phyloP scores from a whole-genome alignment of 179 eudicot species.

The Spergularia azorica region DNA sequence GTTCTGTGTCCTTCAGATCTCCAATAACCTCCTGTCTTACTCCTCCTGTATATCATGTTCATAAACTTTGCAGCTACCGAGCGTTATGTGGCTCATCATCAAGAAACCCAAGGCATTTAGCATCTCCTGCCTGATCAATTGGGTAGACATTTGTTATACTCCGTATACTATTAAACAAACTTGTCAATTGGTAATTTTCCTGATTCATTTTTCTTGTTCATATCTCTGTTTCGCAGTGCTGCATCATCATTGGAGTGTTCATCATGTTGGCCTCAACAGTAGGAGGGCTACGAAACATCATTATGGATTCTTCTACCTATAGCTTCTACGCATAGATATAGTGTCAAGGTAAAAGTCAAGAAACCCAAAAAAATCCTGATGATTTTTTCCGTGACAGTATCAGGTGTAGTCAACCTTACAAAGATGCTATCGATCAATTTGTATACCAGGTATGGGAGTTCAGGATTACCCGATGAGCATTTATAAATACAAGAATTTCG shows the following conservation, averaged over 20 bases:
- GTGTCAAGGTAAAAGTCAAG: not conserved
- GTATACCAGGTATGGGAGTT: too few relatives aligned
- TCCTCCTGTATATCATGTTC: not conserved
- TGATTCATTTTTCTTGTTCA: not conserved
- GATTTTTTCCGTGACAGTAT: too few relatives aligned
- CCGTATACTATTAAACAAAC: not conserved
- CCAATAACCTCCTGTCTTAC: not conserved
- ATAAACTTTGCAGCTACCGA: slow-evolving; percentile 63
- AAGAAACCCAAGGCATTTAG: slow-evolving; percentile 82
- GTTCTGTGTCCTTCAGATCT: not conserved
- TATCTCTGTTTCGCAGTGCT: slow-evolving; percentile 37
- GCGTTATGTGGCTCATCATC: slow-evolving; percentile 80
- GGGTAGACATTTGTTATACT: slow-evolving; percentile 46
- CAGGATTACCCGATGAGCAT: too few relatives aligned
- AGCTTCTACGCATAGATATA: slow-evolving; percentile 56
- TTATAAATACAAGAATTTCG: too few relatives aligned
- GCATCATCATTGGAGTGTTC: slow-evolving; percentile 75
- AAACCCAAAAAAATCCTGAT: too few relatives aligned
- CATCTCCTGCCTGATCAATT: slow-evolving; percentile 73
- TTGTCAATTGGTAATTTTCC: not conserved
- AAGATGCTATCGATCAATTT: too few relatives aligned
- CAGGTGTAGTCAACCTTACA: too few relatives aligned
- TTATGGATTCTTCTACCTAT: slow-evolving; percentile 72
- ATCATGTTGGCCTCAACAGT: slow-evolving; percentile 84
- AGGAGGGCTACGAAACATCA: slow-evolving; percentile 80